Evolutionary conservation across 345 rosid species (phyloP), one percentile per base, ranked within the genome.

Genomic region (Jatropha curcas): DNA sequence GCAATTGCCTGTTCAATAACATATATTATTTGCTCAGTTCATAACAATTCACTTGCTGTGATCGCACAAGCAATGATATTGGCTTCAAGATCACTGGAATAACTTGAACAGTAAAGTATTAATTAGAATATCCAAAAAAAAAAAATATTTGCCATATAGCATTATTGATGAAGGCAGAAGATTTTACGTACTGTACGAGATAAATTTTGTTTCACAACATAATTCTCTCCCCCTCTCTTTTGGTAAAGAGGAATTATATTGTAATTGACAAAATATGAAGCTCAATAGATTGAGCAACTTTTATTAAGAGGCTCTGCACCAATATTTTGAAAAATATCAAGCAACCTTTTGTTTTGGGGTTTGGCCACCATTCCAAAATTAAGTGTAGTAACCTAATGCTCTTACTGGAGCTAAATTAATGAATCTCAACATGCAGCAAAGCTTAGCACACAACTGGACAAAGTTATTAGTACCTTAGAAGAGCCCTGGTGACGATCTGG

Each of bases 401-500:
- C 13, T 17, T 59, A 19, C 31, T 43, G 7, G 27, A 20, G 53
- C 34, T 56, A 56, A n/a, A 1, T 20, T n/a, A 20, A 24, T n/a
- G 24, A 12, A 56, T 7, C 20, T 2, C 31, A 1, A 39, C 6
- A 61, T 17, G 41, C 30, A 22, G 59, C 33, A 19, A 37, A 43
- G 57, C 27, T 4, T 57, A 34, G 28, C 11, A 5, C n/a, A 68
- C 7, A 34, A 12, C 13, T 59, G 57, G 62, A 45, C 6, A 28
- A 70, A 61, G 59, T 53, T 8, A 68, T 57, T 82, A 39, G 43
- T 39, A 92, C 98, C 97, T 93, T 93, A 72, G 91, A 87, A 41
- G 90, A 83, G 66, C 88, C 90, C 14, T 83, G 88, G 78, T 90
- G 98, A 72, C 89, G 97, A 91, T 93, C 97, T 13, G 97, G 98